Conservation (phyloP, 2,329 filamentous ascomycete genomes). For the Whalleya microplaca region DNA sequence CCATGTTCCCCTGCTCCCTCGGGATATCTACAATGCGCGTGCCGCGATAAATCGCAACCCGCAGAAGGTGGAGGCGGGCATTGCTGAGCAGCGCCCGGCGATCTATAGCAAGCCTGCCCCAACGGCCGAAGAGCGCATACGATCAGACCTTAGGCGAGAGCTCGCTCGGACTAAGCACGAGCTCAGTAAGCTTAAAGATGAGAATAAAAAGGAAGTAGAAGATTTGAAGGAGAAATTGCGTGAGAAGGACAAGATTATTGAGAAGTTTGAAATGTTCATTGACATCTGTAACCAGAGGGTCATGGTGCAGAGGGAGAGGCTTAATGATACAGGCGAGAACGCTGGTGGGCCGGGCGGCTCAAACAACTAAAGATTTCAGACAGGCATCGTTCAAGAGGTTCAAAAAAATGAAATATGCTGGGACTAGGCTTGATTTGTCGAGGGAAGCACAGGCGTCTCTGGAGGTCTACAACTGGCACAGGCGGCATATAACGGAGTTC, state of each 20-base stretch:
- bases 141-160: conserved; percentile 63
- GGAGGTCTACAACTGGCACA: conserved; percentile 26
- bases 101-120: conserved; percentile 70
- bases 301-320: conserved; percentile 63
- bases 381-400: conserved; percentile 21
- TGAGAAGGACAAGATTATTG: conserved; percentile 65
- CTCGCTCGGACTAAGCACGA: conserved; percentile 62
- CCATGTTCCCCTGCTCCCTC: conserved; percentile 63
- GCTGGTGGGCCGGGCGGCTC: conserved; percentile 29
- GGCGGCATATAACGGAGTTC: conserved; percentile 28
- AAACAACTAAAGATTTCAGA: conserved; percentile 21
- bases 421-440: conserved; percentile 21
- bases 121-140: conserved; percentile 66
- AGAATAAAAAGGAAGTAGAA: conserved; percentile 61
- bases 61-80: conserved; percentile 60
- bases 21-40: conserved; percentile 70
- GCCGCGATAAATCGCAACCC: conserved; percentile 70
- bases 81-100: conserved; percentile 64
- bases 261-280: conserved; percentile 71
- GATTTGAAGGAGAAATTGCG: conserved; percentile 61
- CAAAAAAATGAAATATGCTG: conserved; percentile 20
- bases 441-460: conserved; percentile 35
- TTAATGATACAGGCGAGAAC: conserved; percentile 42
- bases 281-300: conserved; percentile 70
- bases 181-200: conserved; percentile 57